A percentile compares a stretch with the other conserved stretches of the same genome.
Conservation (phyloP, 352 stramenopile species). For the Pythium folliculosum region DNA sequence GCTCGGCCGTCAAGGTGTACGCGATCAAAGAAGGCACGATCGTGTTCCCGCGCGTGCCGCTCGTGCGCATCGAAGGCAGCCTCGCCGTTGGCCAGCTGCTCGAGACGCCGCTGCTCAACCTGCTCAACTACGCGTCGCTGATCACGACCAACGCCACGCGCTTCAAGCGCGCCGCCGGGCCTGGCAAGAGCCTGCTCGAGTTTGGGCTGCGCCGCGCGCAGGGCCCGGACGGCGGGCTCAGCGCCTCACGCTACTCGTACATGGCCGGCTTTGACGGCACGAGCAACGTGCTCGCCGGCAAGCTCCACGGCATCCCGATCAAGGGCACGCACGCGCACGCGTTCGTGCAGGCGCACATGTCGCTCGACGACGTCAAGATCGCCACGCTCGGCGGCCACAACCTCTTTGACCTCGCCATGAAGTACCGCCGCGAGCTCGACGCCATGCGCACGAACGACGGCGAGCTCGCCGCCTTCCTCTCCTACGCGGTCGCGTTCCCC, state of each 20-base stretch:
- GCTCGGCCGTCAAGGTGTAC: constrained; percentile 92
- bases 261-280: constrained; percentile 98
- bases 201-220: constrained; percentile 95
- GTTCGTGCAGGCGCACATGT: constrained; percentile 96
- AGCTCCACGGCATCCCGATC: constrained; percentile 94
- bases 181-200: constrained; percentile 88
- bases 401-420: constrained; percentile 79
- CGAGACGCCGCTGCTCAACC: constrained; percentile 98
- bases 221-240: constrained; percentile 97
- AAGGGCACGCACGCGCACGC: constrained; percentile 98
- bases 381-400: constrained; percentile 67
- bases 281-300: constrained; percentile 97
- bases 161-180: constrained; percentile 93
- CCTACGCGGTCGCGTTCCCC: constrained; percentile 97
- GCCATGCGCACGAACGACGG: constrained; percentile 86
- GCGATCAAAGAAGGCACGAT: constrained; percentile 96
- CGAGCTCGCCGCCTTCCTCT: constrained; percentile 98
- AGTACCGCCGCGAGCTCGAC: constrained; percentile 77
- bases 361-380: constrained; percentile 91
- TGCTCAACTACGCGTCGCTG: constrained; percentile 98
- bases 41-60: constrained; percentile 95
- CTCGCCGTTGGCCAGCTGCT: constrained; percentile 96
- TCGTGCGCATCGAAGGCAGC: constrained; percentile 93
- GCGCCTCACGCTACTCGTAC: constrained; percentile 97
- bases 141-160: constrained; percentile 98